Conservation (phyloP, 805 yeast species). For the Teunomyces funiuensis region DNA sequence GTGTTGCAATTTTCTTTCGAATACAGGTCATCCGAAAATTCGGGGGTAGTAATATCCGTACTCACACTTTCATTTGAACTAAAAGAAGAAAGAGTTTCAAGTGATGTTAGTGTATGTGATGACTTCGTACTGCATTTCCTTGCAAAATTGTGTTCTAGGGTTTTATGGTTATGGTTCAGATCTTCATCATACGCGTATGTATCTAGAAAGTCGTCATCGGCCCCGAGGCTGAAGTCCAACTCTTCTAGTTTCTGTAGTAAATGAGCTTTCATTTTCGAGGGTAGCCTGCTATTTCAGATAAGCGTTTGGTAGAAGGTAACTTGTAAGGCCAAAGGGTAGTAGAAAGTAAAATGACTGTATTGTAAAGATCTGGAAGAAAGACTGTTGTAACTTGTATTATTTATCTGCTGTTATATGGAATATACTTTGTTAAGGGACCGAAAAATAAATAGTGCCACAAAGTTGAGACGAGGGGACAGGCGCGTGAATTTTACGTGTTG, state of each 20-base stretch:
- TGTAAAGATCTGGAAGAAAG: neutral
- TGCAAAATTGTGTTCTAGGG: constrained; percentile 5
- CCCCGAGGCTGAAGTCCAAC: constrained; percentile 5
- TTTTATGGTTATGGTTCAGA: neutral
- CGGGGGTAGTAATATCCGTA: constrained; percentile 9
- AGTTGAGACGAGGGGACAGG: neutral
- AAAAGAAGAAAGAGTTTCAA: constrained; percentile 6
- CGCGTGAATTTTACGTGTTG: neutral
- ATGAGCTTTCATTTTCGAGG: constrained; percentile 1
- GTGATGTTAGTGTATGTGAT: constrained; percentile 7
- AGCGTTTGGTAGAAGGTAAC: too few relatives aligned
- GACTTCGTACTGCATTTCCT: constrained; percentile 14
- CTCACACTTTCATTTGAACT: constrained; percentile 6
- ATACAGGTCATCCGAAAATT: neutral
- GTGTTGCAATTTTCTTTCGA: neutral
- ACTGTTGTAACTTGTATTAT: neutral
- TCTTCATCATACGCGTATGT: neutral
- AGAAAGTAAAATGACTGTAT: too few relatives aligned
- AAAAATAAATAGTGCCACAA: neutral
- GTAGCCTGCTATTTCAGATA: too few relatives aligned
- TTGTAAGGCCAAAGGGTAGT: too few relatives aligned
- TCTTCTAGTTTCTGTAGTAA: constrained; percentile 4
- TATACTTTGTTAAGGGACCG: neutral
- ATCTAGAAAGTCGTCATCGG: neutral
- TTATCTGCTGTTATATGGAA: neutral